phyloP scores from a whole-genome alignment of 176 grass and related monocot genomes.

The Oryza punctata region DNA sequence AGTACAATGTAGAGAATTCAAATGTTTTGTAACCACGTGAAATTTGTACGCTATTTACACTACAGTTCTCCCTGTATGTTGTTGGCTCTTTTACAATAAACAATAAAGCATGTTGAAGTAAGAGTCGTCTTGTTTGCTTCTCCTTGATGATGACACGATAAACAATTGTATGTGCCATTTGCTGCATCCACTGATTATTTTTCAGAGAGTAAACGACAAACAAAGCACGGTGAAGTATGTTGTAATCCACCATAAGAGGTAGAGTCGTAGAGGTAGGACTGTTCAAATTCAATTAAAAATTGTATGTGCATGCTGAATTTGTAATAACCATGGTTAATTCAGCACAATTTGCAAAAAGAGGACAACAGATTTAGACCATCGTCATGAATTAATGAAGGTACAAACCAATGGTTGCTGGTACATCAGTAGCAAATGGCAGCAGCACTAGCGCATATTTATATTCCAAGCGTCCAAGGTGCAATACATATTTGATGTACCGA shows the following conservation, averaged over 20 bases:
- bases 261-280: neutral
- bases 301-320: neutral
- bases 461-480: neutral
- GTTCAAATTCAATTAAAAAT: neutral
- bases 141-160: neutral
- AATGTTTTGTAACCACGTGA: conserved; percentile 38
- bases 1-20: conserved; percentile 39
- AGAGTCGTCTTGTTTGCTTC: neutral
- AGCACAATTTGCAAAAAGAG: neutral
- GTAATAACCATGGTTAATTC: neutral
- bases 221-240: neutral
- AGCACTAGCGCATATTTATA: neutral
- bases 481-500: neutral
- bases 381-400: neutral
- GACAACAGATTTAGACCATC: neutral
- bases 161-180: too few relatives aligned
- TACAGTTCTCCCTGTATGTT: conserved; percentile 16
- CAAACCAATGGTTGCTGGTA: neutral
- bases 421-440: neutral
- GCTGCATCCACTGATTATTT: neutral
- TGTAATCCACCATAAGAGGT: neutral
- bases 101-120: conserved; percentile 37
- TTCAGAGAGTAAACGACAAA: neutral
- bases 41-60: conserved; percentile 22
- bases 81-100: conserved; percentile 27